These are phyloP conservation scores for Suhomyces atakaporum DNA, from an alignment of 1,139 yeast species.

Conservation along the genomic window DNA sequence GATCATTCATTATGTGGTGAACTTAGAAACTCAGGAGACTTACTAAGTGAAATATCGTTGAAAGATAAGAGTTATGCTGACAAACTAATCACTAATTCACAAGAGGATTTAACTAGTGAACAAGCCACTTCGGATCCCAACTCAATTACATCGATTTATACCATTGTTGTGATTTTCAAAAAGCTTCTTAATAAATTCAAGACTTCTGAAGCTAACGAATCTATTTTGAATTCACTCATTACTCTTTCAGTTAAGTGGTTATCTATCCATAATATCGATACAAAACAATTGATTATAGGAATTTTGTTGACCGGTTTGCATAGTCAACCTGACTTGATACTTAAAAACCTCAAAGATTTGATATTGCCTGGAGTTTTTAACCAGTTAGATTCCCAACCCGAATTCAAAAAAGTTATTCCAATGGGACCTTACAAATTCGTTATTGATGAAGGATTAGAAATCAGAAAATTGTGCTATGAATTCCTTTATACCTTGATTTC, in stretches of 20 bases:
- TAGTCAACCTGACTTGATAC: constrained; percentile 28
- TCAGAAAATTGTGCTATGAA: constrained; percentile 75
- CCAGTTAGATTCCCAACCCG: constrained; percentile 58
- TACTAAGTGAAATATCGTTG: constrained; percentile 15
- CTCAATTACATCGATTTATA: constrained; percentile 24
- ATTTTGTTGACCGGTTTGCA: constrained; percentile 64
- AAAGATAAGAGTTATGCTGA: constrained; percentile 15
- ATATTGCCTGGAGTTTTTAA: constrained; percentile 51
- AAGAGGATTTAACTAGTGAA: constrained; percentile 8
- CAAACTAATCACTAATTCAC: constrained; percentile 17
- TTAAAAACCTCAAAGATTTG: constrained; percentile 14
- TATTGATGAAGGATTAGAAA: constrained; percentile 76
- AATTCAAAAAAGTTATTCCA: constrained; percentile 65
- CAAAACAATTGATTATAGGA: constrained; percentile 60
- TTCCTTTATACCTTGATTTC: constrained; percentile 57
- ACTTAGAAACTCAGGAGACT: constrained; percentile 19
- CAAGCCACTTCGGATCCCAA: not conserved
- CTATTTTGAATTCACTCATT: constrained; percentile 18
- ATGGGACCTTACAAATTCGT: constrained; percentile 90
- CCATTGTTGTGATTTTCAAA: constrained; percentile 38
- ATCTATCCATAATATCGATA: constrained; percentile 33
- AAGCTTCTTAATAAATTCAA: constrained; percentile 28
- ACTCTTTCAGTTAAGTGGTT: constrained; percentile 15
- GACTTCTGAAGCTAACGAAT: constrained; percentile 13
- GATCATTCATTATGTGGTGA: constrained; percentile 18